Base-by-base conservation (phyloP, 495 filamentous ascomycete genomes). In the Durotheca rogersii region DNA sequence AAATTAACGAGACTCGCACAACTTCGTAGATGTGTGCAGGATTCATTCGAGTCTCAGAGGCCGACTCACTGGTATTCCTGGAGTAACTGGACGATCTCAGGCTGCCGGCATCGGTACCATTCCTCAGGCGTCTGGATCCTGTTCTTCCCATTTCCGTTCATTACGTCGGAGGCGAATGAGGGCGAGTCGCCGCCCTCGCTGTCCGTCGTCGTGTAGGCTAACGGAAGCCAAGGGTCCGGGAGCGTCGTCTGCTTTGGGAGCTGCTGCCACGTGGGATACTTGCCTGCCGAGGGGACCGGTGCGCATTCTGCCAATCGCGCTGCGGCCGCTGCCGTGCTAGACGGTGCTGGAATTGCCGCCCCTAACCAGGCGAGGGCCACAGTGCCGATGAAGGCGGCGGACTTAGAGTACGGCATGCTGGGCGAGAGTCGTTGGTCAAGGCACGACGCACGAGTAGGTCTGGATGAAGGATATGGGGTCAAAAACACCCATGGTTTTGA, bases 31-130 rank as follows among this genome's bases (percentile, higher is more conserved):
- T 4, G 21, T 29, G 11, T 19, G 30, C 10, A 11, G 4, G 10
- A 3, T 19, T 17, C 4, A 23, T 27, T 14, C 23, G 43, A 5
- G 12, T 36, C 2, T 4, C 10, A 20, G 11, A n/a, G 4, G 0
- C 14, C 0, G 11, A 51, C 59, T 36, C 35, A 63, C 65, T 79
- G 76, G 62, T 79, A 78, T 42, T 80, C 73, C 45, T 79, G 73
- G 16, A 80, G 60, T 58, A 79, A 50, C 54, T 73, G 69, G 20
- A 79, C 7, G 52, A 80, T 75, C 61, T 79, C 74, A 7, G 75
- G 77, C 61, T 75, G 74, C 5, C 72, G 70, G 54, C 76, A 80
- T 40, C 64, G 56, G 61, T 74, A 76, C 74, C 75, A 79, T 50
- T 78, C 69, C 17, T 77, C 71, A 15, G 62, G 61, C 6, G 72